A percentile compares a stretch with the other conserved stretches of the same genome.
These are phyloP conservation scores for Annona cherimola DNA, from an alignment of 164 flowering plant genomes.

Conservation along the genomic window DNA sequence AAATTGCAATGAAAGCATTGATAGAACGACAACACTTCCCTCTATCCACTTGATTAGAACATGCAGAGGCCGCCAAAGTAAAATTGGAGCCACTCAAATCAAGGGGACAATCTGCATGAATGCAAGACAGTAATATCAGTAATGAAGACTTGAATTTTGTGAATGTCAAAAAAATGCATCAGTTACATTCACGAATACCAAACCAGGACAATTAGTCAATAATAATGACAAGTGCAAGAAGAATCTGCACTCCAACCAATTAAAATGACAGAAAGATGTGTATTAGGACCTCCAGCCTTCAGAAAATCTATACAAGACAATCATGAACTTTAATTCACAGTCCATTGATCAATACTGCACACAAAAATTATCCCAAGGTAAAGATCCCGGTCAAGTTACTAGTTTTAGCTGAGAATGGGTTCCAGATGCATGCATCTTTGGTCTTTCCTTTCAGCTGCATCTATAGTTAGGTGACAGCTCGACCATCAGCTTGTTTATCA, in stretches of 20 bases:
- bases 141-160: background rate
- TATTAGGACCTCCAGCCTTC: background rate
- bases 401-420: background rate
- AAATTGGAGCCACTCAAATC: slow-evolving; percentile 77
- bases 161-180: background rate
- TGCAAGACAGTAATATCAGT: slow-evolving; percentile 5
- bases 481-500: background rate
- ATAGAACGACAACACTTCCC: slow-evolving; percentile 94
- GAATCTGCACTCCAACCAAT: background rate
- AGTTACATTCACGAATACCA: background rate
- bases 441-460: background rate
- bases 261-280: background rate
- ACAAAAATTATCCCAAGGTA: background rate
- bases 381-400: background rate
- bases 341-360: background rate
- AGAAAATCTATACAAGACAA: background rate
- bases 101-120: slow-evolving; percentile 79
- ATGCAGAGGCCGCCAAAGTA: slow-evolving; percentile 61
- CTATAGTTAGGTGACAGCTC: background rate
- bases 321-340: background rate
- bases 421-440: background rate
- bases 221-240: no score
- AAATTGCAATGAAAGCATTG: slow-evolving; percentile 76
- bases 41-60: slow-evolving; percentile 55
- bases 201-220: background rate